Percentiles rank a stretch among this genome's conserved stretches.
phyloP scores from a whole-genome alignment of 2,329 filamentous ascomycete species.

The Beauveria pseudobassiana region DNA sequence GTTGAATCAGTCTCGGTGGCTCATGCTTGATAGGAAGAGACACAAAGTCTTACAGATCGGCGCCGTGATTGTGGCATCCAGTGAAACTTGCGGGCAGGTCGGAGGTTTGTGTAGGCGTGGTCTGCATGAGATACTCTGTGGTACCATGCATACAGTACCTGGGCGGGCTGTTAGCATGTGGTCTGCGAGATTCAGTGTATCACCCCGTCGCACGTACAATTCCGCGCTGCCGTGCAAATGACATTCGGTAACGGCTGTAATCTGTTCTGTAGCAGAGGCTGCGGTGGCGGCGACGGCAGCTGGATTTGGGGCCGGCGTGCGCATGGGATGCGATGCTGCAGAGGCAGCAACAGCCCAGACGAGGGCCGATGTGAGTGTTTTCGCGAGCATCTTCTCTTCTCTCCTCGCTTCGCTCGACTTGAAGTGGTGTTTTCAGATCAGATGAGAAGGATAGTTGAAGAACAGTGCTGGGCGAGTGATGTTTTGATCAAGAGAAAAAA shows the following conservation, averaged over 20 bases:
- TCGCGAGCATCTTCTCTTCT: not conserved
- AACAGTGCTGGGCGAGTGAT: not conserved
- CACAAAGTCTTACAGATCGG: constrained; percentile 40
- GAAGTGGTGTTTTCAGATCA: no score
- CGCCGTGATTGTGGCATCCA: constrained; percentile 55
- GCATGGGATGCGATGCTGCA: constrained; percentile 5
- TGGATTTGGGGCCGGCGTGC: constrained; percentile 4
- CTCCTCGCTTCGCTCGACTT: not conserved
- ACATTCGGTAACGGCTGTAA: constrained; percentile 33
- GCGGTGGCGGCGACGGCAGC: constrained; percentile 2
- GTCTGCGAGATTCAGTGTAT: not conserved
- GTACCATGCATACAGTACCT: constrained; percentile 39
- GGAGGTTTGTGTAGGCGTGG: constrained; percentile 45
- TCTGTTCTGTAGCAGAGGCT: constrained; percentile 10
- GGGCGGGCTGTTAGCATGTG: constrained; percentile 3
- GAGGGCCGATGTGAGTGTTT: not conserved
- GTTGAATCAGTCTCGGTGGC: not conserved
- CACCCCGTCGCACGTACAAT: constrained; percentile 25
- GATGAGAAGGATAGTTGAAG: not conserved
- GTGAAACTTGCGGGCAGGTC: constrained; percentile 55
- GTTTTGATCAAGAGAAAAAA: not conserved
- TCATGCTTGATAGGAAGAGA: not conserved
- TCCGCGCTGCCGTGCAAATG: constrained; percentile 31
- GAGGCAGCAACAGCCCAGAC: not conserved
- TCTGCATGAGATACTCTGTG: constrained; percentile 35